A percentile compares a stretch with the other conserved stretches of the same genome.
Evolutionary conservation across 768 basidiomycete species (phyloP).

Genomic region (Leccinum variicolor): DNA sequence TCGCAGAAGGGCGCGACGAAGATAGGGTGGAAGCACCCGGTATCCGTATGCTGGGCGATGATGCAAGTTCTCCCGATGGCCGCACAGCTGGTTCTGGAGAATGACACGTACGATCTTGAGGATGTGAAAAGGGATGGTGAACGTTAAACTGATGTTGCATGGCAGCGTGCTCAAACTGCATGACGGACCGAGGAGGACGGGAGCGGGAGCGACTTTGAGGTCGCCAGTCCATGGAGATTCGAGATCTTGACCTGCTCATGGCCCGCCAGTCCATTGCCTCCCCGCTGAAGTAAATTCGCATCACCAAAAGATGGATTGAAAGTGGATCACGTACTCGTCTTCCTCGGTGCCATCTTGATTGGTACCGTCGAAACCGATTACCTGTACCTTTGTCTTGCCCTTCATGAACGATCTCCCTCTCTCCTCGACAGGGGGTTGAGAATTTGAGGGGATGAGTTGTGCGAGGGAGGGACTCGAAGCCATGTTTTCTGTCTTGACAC

Average conservation of each 20-base stretch:
- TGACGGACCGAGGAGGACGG: conserved; percentile 58
- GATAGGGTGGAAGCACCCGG: conserved; percentile 44
- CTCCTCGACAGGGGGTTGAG: conserved; percentile 36
- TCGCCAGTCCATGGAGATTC: conserved; percentile 91
- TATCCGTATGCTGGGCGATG: conserved; percentile 34
- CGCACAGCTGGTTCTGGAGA: conserved; percentile 26
- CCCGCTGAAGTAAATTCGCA: conserved; percentile 33
- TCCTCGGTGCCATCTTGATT: conserved; percentile 71
- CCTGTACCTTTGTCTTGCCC: conserved; percentile 72
- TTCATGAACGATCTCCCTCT: conserved; percentile 78
- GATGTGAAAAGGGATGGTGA: conserved; percentile 44
- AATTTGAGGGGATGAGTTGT: not conserved
- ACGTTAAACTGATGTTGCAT: conserved; percentile 37
- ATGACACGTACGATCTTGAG: conserved; percentile 24
- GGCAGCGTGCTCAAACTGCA: conserved; percentile 44
- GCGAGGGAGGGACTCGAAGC: conserved; percentile 4
- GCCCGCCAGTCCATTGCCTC: conserved; percentile 92
- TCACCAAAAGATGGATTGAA: conserved; percentile 22
- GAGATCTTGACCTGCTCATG: conserved; percentile 85
- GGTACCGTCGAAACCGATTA: conserved; percentile 77
- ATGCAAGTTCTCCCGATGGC: conserved; percentile 18
- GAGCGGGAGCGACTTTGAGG: conserved; percentile 76
- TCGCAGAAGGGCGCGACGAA: conserved; percentile 46
- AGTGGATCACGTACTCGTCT: conserved; percentile 57
- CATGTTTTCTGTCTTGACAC: conserved; percentile 22